Conservation (phyloP, 2,329 filamentous ascomycete species). For the Eutypa lata region DNA sequence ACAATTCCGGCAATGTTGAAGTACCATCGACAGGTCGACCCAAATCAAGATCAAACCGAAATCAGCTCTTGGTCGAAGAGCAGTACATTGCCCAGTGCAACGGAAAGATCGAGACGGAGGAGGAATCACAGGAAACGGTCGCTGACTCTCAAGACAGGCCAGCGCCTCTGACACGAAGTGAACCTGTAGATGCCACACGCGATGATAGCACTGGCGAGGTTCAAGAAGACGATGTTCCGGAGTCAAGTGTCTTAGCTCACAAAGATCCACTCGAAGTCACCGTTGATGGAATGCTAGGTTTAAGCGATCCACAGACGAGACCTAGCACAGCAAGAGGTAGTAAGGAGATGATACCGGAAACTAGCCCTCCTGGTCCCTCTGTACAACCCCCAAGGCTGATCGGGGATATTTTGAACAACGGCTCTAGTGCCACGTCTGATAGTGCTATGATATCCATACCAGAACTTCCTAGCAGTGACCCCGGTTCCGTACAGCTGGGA, state of each 20-base stretch:
- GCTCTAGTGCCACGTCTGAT: conserved; percentile 17
- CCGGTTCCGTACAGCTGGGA: conserved; percentile 5
- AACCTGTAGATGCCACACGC: conserved; percentile 1
- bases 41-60: conserved; percentile 6
- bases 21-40: conserved; percentile 28
- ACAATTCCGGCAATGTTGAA: conserved; percentile 21
- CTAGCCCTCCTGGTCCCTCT: conserved; percentile 24
- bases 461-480: conserved; percentile 6
- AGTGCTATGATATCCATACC: conserved; percentile 18
- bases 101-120: conserved; percentile 12
- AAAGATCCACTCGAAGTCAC: conserved; percentile 2
- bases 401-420: conserved; percentile 15
- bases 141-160: conserved; percentile 26
- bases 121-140: conserved; percentile 28
- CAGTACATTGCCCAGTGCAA: conserved; percentile 11
- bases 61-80: conserved; percentile 5
- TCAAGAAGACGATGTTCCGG: conserved; percentile 5
- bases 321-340: conserved; percentile 2
- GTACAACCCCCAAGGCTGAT: conserved; percentile 17
- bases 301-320: not conserved
- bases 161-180: conserved; percentile 3
- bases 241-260: conserved; percentile 5
- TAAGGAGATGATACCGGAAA: conserved; percentile 29
- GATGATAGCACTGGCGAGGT: conserved; percentile 1
- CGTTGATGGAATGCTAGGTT: not conserved